Evolutionary conservation across 192 early-diverging fungal genomes (phyloP).

Genomic region (Coemansia aciculifera): DNA sequence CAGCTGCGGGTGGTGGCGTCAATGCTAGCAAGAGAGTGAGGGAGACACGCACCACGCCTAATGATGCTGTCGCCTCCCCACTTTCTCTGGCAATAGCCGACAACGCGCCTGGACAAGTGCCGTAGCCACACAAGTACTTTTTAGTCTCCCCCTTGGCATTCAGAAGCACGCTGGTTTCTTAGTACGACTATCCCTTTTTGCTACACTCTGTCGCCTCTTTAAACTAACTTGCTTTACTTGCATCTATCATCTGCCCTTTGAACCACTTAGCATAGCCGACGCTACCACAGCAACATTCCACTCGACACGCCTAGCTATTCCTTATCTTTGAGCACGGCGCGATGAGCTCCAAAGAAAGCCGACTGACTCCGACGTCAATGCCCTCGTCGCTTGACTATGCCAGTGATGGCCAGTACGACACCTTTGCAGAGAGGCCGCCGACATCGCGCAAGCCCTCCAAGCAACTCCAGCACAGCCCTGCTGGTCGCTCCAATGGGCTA

Average conservation of each 20-base stretch:
- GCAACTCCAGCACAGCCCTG: slow-evolving; percentile 16
- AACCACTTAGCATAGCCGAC: neutral
- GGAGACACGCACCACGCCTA: neutral
- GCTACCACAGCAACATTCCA: neutral
- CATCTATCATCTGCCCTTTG: neutral
- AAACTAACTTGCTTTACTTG: neutral
- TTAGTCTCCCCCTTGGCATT: neutral
- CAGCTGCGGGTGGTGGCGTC: neutral
- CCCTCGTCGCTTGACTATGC: slow-evolving; percentile 16
- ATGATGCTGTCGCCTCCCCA: neutral
- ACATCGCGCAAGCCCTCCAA: slow-evolving; percentile 5
- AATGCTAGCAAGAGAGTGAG: slow-evolving; percentile 4
- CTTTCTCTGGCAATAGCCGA: neutral
- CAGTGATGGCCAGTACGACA: neutral
- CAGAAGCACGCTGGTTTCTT: neutral
- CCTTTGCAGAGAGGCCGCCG: neutral
- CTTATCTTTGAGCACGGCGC: neutral
- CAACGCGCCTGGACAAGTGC: neutral
- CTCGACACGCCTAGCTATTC: neutral
- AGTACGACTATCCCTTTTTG: neutral
- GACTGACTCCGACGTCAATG: slow-evolving; percentile 15
- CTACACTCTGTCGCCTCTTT: neutral
- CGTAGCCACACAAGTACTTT: neutral
- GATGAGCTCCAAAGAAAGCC: slow-evolving; percentile 6
- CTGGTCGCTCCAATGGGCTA: slow-evolving; percentile 27